Conservation (phyloP, 2,329 filamentous ascomycete genomes). For the Diaporthe aspalathi region DNA sequence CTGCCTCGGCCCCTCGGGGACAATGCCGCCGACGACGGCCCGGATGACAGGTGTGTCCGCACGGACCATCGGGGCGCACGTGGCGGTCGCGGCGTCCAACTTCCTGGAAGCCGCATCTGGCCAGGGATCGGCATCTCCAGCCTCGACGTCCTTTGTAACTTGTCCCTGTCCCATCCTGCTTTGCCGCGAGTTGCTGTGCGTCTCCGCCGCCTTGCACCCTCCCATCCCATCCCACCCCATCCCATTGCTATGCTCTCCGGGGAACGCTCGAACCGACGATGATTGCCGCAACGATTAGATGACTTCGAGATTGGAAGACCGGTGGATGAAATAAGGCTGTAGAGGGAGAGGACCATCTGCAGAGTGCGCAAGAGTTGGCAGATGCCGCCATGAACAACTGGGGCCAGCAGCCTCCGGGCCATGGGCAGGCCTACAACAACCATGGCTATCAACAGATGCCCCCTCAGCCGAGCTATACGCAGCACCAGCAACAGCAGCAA, state of each 20-base stretch:
- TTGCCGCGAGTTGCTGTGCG: not conserved
- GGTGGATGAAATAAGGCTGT: conserved; percentile 5
- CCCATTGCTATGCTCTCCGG: not conserved
- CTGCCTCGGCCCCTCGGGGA: not conserved
- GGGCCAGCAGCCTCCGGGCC: conserved; percentile 37
- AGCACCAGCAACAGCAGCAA: conserved; percentile 42
- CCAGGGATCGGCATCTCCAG: conserved; percentile 21
- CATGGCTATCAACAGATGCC: conserved; percentile 37
- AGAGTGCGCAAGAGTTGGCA: conserved; percentile 24
- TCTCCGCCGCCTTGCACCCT: not conserved
- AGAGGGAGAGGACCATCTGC: not conserved
- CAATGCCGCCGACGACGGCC: conserved; percentile 19
- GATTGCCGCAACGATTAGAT: conserved; percentile 5
- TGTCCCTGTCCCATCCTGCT: conserved; percentile 6
- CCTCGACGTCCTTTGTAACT: conserved; percentile 21
- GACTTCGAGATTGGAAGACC: not conserved
- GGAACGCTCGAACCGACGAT: conserved; percentile 4
- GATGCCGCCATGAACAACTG: conserved; percentile 40
- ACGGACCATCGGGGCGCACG: conserved; percentile 32
- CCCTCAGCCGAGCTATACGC: conserved; percentile 39
- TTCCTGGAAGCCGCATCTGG: conserved; percentile 25
- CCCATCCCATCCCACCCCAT: not conserved
- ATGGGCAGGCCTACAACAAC: conserved; percentile 37
- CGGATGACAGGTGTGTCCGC: not conserved
- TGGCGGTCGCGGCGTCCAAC: conserved; percentile 29